phyloP scores from a whole-genome alignment of 2,329 filamentous ascomycete species.

The Erysiphe pisi region DNA sequence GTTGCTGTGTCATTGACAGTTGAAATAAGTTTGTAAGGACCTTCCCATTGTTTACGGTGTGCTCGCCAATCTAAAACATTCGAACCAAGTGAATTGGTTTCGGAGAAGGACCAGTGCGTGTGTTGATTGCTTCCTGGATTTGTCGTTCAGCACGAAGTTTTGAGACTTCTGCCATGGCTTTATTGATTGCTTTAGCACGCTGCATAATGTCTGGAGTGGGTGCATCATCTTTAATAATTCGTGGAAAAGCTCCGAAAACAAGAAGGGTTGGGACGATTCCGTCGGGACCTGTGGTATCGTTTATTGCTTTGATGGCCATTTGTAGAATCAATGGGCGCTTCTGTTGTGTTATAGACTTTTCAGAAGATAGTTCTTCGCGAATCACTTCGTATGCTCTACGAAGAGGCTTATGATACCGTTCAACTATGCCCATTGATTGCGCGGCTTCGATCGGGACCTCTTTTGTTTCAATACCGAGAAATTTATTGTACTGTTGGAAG shows the following conservation, averaged over 20 bases:
- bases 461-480: constrained; percentile 11
- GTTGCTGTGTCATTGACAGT: background rate
- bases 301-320: background rate
- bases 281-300: background rate
- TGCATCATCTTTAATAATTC: background rate
- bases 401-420: constrained; percentile 19
- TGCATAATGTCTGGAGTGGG: constrained; percentile 16
- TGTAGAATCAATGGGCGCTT: background rate
- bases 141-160: constrained; percentile 26
- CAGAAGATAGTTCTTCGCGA: too few species aligned
- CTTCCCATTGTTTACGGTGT: background rate
- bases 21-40: background rate
- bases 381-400: constrained; percentile 22
- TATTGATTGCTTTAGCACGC: constrained; percentile 27
- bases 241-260: constrained; percentile 14
- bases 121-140: constrained; percentile 27
- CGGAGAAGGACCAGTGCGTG: constrained; percentile 18
- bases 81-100: background rate
- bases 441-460: background rate
- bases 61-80: background rate
- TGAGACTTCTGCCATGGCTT: constrained; percentile 28
- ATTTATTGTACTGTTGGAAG: background rate
- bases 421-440: constrained; percentile 14
- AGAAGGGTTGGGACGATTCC: background rate
- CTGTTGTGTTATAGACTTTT: background rate